Evolutionary conservation across 2,329 filamentous ascomycete genomes (phyloP).

Genomic region (Nigrospora sphaerica): DNA sequence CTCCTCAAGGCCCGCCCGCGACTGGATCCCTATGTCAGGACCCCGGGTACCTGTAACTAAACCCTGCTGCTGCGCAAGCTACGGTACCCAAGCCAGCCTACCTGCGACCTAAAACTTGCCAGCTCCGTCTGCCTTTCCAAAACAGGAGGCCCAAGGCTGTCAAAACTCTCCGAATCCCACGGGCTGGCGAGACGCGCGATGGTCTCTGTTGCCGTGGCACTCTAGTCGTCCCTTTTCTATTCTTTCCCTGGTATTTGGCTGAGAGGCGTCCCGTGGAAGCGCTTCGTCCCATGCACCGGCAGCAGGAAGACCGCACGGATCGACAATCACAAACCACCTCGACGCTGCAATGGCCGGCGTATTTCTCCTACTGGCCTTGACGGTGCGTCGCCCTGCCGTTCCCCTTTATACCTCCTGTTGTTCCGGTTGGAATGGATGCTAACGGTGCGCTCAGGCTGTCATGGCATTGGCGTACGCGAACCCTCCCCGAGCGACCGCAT

Average conservation of each 20-base stretch:
- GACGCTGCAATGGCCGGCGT: slow-evolving; percentile 18
- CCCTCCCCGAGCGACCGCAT: not conserved
- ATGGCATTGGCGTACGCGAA: slow-evolving; percentile 25
- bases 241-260: no score
- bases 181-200: no score
- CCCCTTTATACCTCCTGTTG: not conserved
- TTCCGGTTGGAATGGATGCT: slow-evolving; percentile 7
- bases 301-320: no score
- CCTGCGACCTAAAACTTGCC: not conserved
- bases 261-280: no score
- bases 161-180: not conserved
- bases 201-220: no score
- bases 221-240: no score
- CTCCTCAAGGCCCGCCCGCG: not conserved
- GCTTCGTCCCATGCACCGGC: no score
- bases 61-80: no score
- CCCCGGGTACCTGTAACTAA: no score
- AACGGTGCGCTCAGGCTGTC: slow-evolving; percentile 19
- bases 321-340: not conserved
- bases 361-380: slow-evolving; percentile 26
- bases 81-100: no score
- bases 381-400: slow-evolving; percentile 13
- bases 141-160: slow-evolving; percentile 2
- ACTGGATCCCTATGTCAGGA: no score
- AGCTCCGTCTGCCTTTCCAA: not conserved